Conservation (phyloP, 2,329 filamentous ascomycete genomes). For the Juglanconis sp. region DNA sequence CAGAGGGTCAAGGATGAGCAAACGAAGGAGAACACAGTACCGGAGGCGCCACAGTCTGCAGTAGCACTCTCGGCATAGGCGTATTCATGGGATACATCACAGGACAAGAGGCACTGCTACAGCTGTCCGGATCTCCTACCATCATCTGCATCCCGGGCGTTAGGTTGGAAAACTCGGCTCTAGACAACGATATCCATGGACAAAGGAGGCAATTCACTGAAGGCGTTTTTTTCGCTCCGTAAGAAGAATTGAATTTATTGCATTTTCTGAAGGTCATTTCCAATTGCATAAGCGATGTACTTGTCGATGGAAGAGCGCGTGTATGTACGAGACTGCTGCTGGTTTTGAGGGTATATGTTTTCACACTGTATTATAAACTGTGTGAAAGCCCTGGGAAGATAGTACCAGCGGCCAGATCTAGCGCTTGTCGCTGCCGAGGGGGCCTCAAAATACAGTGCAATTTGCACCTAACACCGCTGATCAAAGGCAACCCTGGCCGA, state of each 20-base stretch:
- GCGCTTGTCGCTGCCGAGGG: no score
- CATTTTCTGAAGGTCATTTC: neutral
- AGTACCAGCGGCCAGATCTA: neutral
- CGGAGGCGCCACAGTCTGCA: slow-evolving; percentile 3
- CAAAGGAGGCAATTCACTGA: neutral
- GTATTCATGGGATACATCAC: neutral
- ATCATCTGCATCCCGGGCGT: slow-evolving; percentile 8
- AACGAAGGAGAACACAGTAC: neutral
- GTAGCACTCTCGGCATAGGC: slow-evolving; percentile 12
- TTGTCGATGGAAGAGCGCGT: neutral
- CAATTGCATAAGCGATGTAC: neutral
- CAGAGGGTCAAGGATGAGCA: neutral
- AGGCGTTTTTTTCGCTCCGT: neutral
- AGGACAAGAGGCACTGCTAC: neutral
- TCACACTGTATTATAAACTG: neutral
- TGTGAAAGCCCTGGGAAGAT: neutral
- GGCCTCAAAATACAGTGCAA: neutral
- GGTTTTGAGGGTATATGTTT: no score
- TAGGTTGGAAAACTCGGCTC: neutral
- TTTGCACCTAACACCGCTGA: neutral
- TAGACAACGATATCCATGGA: slow-evolving; percentile 17
- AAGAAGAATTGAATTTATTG: neutral
- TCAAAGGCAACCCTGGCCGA: neutral
- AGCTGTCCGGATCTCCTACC: neutral
- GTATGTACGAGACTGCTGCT: neutral